Percentiles rank a stretch among this genome's conserved stretches.
phyloP scores from a whole-genome alignment of 257 asterid genomes.

The Plectranthus barbatus region DNA sequence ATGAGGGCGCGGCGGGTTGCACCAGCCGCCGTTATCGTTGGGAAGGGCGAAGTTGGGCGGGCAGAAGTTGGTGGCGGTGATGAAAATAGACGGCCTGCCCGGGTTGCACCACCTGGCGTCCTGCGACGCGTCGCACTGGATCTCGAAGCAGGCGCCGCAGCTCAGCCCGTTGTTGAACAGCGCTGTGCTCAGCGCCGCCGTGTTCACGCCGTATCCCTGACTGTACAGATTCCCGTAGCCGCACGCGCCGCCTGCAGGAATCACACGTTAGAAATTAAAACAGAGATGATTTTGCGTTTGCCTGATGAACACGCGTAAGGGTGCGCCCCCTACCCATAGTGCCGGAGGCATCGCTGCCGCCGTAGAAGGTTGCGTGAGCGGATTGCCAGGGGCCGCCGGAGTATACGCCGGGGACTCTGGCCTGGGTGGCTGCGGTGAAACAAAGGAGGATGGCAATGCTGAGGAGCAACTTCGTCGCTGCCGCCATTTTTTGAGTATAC shows the following conservation, averaged over 20 bases:
- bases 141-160: conserved; percentile 78
- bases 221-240: no score
- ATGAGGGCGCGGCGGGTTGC: conserved; percentile 79
- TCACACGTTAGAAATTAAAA: neutral
- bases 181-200: no score
- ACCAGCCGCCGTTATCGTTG: conserved; percentile 80
- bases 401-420: conserved; percentile 58
- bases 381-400: conserved; percentile 53
- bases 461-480: conserved; percentile 18
- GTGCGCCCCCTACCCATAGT: conserved; percentile 99
- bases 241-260: no score
- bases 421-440: conserved; percentile 19
- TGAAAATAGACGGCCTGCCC: conserved; percentile 57
- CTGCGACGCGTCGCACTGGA: conserved; percentile 47
- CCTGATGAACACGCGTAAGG: neutral
- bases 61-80: no score
- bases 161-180: no score
- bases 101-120: conserved; percentile 49
- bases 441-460: conserved; percentile 36
- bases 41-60: no score
- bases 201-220: no score
- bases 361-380: conserved; percentile 90
- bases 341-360: conserved; percentile 91
- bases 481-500: conserved; percentile 26
- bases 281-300: neutral